Percentiles rank a stretch among this genome's conserved stretches.
phyloP scores from a whole-genome alignment of 2,329 filamentous ascomycete species.

The Diaporthe helianthi region DNA sequence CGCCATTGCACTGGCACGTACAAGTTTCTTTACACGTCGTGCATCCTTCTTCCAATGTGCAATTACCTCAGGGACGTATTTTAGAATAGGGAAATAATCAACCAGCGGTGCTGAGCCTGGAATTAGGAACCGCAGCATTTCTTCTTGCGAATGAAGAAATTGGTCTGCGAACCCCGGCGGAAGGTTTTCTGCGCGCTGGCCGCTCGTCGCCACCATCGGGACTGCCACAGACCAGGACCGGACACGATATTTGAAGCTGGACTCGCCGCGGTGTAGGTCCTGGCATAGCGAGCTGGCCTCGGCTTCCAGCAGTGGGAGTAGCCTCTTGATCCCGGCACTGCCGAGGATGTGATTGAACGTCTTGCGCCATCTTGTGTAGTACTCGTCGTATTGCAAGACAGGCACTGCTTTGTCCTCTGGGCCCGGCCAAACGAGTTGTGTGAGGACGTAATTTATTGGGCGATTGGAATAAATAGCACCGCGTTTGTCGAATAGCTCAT shows the following conservation, averaged over 20 bases:
- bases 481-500: constrained; percentile 48
- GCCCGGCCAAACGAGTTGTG: background rate
- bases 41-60: constrained; percentile 18
- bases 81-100: constrained; percentile 19
- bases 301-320: constrained; percentile 14
- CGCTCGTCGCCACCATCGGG: background rate
- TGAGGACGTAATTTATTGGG: constrained; percentile 41
- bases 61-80: constrained; percentile 1
- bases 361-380: constrained; percentile 4
- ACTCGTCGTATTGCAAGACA: constrained; percentile 20
- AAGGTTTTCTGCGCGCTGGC: background rate
- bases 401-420: constrained; percentile 5
- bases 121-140: background rate
- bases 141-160: constrained; percentile 4
- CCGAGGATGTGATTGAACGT: constrained; percentile 1
- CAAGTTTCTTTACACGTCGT: background rate
- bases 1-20: background rate
- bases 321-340: constrained; percentile 4
- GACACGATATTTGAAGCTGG: background rate
- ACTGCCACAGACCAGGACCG: background rate
- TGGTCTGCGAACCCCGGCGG: background rate
- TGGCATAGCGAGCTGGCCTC: background rate
- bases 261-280: background rate
- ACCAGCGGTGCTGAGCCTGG: constrained; percentile 11
- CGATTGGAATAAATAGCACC: constrained; percentile 48